Base-by-base conservation (phyloP, 2,329 filamentous ascomycete genomes). In the Neofusicoccum umdonicola region DNA sequence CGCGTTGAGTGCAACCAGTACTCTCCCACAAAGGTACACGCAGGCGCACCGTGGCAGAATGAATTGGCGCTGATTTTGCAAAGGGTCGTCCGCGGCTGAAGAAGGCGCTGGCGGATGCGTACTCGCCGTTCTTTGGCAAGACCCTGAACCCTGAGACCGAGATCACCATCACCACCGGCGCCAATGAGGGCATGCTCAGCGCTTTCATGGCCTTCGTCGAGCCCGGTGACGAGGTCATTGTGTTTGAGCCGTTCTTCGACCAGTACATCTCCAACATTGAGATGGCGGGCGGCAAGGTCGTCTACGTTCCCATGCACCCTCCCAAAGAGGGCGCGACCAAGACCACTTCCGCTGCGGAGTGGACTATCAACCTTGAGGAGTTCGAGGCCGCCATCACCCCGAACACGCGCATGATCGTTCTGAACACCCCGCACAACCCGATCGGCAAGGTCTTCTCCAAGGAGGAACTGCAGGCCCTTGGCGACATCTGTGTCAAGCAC, bases 231-330 rank as follows among this genome's bases (percentile, higher is more conserved):
- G 95, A 99, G 78, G 95, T 97, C 69, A 97, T 99, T 69, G 86
- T 99, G 64, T 97, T 99, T 76, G 95, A 99, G 81, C 95, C 95
- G 11, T 99, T 97, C 81, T 99, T 98, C 76, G 95, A 99, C 79
- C 95, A 99, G 88, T 96, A 98, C 77, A 96, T 99, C 70, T 93
- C 90, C 82, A 99, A 99, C 79, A 98, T 99, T 68, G 91, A 97
- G 78, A 98, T 99, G 93, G 89, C 95, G 0, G 95, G 95, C 60
- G 95, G 95, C 69, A 96, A 90, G 75, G 92, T 98, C 68, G 90
- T 94, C 70, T 98, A 97, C 75, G 94, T 98, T 27, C 93, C 95
- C n/a, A 83, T 99, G 75, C 91, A 95, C 67, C 94, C 95, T 34
- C 95, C 95, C 9, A 84, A 86, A 68, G 88, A 92, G 51, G 95